These are phyloP conservation scores for Mycena sanguinolenta DNA, from an alignment of 768 basidiomycete species.

Conservation along the genomic window DNA sequence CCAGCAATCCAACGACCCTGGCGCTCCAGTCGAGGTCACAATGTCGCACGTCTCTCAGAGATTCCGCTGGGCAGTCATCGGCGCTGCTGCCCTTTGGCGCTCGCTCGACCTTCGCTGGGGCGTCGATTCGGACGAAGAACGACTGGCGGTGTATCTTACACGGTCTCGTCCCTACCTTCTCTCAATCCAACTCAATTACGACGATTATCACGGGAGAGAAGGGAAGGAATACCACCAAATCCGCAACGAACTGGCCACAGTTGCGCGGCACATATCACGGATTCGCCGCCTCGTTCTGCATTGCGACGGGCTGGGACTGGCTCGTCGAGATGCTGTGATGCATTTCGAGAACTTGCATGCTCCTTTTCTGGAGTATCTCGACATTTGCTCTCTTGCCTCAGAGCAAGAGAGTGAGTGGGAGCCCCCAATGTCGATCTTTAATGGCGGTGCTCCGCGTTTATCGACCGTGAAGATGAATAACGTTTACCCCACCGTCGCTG, in stretches of 20 bases:
- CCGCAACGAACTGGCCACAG: background rate
- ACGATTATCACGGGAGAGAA: constrained; percentile 2
- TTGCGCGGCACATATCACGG: constrained; percentile 3
- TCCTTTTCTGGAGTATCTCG: constrained; percentile 21
- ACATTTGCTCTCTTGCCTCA: constrained; percentile 1
- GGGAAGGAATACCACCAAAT: constrained; percentile 9
- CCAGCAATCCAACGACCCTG: constrained; percentile 5
- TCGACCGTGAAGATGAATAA: constrained; percentile 13
- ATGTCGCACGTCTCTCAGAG: constrained; percentile 24
- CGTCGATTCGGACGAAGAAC: constrained; percentile 8
- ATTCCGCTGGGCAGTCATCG: constrained; percentile 12
- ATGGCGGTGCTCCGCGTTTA: constrained; percentile 13
- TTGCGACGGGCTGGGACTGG: constrained; percentile 8
- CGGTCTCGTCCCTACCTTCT: constrained; percentile 8
- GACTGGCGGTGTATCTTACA: constrained; percentile 17
- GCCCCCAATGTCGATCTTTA: background rate
- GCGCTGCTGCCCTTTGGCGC: constrained; percentile 15
- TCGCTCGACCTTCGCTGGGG: constrained; percentile 23
- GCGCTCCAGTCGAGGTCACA: constrained; percentile 6
- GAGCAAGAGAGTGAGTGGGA: background rate
- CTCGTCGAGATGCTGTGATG: background rate
- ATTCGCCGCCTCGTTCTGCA: constrained; percentile 18
- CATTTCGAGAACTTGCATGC: background rate
- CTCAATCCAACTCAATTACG: constrained; percentile 11
- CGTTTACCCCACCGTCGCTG: background rate